Evolutionary conservation across 129 eudicot genomes (phyloP).

Genomic region (Tanacetum coccineum): DNA sequence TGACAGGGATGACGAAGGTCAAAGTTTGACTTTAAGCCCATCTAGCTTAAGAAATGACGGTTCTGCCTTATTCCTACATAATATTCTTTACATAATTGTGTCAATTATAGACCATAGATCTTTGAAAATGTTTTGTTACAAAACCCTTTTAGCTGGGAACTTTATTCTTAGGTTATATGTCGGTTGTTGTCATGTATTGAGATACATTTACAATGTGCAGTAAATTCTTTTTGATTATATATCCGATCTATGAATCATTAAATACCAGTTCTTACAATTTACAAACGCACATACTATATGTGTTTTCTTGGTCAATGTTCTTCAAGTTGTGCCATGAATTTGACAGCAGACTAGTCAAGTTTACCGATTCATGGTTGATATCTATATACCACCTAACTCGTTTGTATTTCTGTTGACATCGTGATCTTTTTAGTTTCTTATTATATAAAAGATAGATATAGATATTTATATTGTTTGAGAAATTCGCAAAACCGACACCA

Average conservation of each 20-base stretch:
- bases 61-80: too few species aligned
- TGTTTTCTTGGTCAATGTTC: conserved; percentile 11
- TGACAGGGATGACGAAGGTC: too few species aligned
- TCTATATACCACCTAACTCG: background rate
- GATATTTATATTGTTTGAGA: too few species aligned
- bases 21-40: too few species aligned
- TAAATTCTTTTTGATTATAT: conserved; percentile 39
- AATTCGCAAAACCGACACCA: too few species aligned
- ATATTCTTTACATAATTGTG: conserved; percentile 22
- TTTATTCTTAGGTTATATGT: conserved; percentile 35
- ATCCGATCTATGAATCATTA: background rate
- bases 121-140: conserved; percentile 37
- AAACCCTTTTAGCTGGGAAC: conserved; percentile 36
- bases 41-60: too few species aligned
- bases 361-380: conserved; percentile 3
- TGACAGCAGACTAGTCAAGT: conserved; percentile 5
- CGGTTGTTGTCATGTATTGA: conserved; percentile 42
- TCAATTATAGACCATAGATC: conserved; percentile 30
- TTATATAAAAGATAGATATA: too few species aligned
- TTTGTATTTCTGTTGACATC: background rate
- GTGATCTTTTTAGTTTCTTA: too few species aligned
- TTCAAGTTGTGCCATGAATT: conserved; percentile 12
- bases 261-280: background rate
- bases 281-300: background rate
- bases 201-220: conserved; percentile 54